A percentile compares a stretch with the other conserved stretches of the same genome.
Conservation (phyloP, 2,329 filamentous ascomycete species). For the Xylogone sp. region DNA sequence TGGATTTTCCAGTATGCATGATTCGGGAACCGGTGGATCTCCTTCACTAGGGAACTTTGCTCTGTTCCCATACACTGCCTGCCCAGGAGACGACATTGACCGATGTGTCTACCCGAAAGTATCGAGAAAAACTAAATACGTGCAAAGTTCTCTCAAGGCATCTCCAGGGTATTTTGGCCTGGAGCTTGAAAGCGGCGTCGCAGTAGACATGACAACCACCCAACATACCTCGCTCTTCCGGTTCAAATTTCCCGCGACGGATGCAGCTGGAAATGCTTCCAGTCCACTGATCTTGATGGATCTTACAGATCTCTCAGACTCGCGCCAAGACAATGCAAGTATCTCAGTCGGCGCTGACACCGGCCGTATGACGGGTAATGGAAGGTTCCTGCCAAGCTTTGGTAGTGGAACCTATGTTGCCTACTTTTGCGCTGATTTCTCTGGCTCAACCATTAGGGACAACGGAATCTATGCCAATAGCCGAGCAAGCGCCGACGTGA, state of each 20-base stretch:
- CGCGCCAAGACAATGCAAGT: constrained; percentile 52
- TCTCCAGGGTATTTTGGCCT: constrained; percentile 64
- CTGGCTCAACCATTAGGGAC: constrained; percentile 52
- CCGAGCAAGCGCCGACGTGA: constrained; percentile 43
- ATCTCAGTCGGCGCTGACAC: constrained; percentile 50
- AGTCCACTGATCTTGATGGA: constrained; percentile 62
- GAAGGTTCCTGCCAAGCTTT: constrained; percentile 61
- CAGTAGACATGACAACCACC: constrained; percentile 64
- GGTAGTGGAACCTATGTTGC: constrained; percentile 55
- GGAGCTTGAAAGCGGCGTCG: constrained; percentile 50
- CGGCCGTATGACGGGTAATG: constrained; percentile 60
- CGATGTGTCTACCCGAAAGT: constrained; percentile 56
- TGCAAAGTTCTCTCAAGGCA: constrained; percentile 49
- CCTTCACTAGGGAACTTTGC: constrained; percentile 72
- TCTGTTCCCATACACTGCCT: constrained; percentile 62
- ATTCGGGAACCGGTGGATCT: constrained; percentile 40
- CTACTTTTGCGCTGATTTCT: constrained; percentile 67
- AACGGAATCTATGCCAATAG: constrained; percentile 59
- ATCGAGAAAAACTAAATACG: constrained; percentile 32
- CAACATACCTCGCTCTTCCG: constrained; percentile 62
- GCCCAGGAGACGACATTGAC: constrained; percentile 57
- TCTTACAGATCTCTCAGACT: constrained; percentile 58
- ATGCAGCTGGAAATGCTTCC: constrained; percentile 30
- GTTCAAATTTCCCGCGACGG: constrained; percentile 53
- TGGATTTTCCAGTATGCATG: constrained; percentile 33